Conservation (phyloP, 2,329 filamentous ascomycete species). For the Trichoderma arundinaceum region DNA sequence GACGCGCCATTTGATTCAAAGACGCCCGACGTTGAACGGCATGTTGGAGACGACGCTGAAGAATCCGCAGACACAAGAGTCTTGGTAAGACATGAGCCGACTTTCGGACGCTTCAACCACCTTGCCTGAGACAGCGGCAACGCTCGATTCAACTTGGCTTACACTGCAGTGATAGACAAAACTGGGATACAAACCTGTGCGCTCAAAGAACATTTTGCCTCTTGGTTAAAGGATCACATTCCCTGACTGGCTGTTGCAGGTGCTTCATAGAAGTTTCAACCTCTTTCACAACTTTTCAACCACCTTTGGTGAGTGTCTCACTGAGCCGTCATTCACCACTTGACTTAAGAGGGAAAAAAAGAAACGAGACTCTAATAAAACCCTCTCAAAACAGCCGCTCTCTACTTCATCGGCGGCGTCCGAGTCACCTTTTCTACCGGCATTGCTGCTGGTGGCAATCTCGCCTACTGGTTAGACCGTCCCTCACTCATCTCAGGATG, state of each 20-base stretch:
- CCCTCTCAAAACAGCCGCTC: slow-evolving; percentile 51
- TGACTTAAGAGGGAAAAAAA: too few species aligned
- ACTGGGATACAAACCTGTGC: slow-evolving; percentile 39
- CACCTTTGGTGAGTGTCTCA: slow-evolving; percentile 56
- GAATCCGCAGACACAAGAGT: slow-evolving; percentile 18
- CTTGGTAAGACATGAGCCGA: neutral
- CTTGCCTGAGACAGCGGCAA: neutral
- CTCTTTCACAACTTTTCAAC: slow-evolving; percentile 65
- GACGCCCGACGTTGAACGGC: slow-evolving; percentile 3
- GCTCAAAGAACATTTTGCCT: neutral
- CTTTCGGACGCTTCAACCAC: neutral
- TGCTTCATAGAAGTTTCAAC: slow-evolving; percentile 62
- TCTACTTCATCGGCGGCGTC: slow-evolving; percentile 66
- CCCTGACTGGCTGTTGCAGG: slow-evolving; percentile 44
- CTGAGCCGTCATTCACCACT: too few species aligned
- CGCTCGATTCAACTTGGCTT: neutral
- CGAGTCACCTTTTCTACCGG: slow-evolving; percentile 67
- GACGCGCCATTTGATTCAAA: slow-evolving; percentile 9
- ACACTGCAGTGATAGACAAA: slow-evolving; percentile 34
- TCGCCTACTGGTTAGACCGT: slow-evolving; percentile 60
- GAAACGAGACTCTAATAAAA: neutral
- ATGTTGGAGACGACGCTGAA: slow-evolving; percentile 19
- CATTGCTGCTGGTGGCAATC: slow-evolving; percentile 64
- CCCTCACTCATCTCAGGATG: neutral
- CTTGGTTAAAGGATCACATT: neutral